Evolutionary conservation across 306 rosid species (phyloP).

Genomic region (Castanopsis chinensis): DNA sequence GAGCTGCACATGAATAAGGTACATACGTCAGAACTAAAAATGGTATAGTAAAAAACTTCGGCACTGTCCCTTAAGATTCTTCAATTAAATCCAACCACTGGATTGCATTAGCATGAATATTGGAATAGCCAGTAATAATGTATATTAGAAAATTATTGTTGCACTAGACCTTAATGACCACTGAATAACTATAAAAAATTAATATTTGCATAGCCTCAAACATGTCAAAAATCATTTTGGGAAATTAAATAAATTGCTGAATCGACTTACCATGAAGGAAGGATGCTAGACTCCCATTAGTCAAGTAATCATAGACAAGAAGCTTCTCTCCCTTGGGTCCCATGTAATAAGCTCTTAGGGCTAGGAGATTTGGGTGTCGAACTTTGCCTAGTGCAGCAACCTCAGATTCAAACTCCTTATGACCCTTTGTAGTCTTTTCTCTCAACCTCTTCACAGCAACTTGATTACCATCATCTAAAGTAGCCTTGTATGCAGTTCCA

Average conservation of each 20-base stretch:
- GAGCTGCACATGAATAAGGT: slow-evolving; percentile 38
- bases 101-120: no score
- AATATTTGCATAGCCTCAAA: no score
- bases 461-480: slow-evolving; percentile 77
- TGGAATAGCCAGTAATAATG: not conserved
- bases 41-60: not conserved
- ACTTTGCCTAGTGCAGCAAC: slow-evolving; percentile 78
- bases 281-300: slow-evolving; percentile 84
- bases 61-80: no score
- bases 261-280: slow-evolving; percentile 79
- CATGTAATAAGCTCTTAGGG: slow-evolving; percentile 83
- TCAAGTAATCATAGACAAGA: slow-evolving; percentile 83
- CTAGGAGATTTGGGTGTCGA: slow-evolving; percentile 66
- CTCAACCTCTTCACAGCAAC: slow-evolving; percentile 92
- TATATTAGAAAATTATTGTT: not conserved
- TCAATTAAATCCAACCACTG: no score
- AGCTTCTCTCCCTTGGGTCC: slow-evolving; percentile 85
- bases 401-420: slow-evolving; percentile 77
- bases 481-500: slow-evolving; percentile 91
- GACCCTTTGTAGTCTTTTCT: slow-evolving; percentile 81
- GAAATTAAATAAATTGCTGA: not conserved
- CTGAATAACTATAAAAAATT: no score
- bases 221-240: not conserved
- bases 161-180: no score
- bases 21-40: slow-evolving; percentile 9